phyloP scores from a whole-genome alignment of 495 filamentous ascomycete species.

The Penicillium pulvis region DNA sequence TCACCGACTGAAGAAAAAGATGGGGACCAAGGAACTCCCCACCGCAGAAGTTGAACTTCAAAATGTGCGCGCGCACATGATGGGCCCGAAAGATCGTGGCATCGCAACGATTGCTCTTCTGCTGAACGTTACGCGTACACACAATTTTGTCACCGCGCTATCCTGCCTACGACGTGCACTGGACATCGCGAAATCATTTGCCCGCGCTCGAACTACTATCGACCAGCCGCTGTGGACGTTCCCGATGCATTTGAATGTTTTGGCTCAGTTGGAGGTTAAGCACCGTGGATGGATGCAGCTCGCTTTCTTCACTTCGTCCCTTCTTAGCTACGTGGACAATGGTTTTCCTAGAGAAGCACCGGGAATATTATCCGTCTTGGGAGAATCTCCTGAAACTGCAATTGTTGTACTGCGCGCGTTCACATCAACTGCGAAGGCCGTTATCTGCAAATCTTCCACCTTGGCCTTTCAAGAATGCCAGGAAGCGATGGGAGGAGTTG shows the following conservation, averaged over 20 bases:
- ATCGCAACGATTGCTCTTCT: constrained; percentile 63
- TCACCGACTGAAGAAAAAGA: constrained; percentile 67
- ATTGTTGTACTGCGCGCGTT: constrained; percentile 60
- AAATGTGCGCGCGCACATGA: constrained; percentile 60
- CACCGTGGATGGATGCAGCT: constrained; percentile 61
- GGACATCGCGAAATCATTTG: constrained; percentile 58
- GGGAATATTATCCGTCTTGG: constrained; percentile 20
- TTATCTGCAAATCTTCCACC: constrained; percentile 56
- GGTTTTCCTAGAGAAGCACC: constrained; percentile 16
- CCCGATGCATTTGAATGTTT: constrained; percentile 59
- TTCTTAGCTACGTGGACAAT: constrained; percentile 58
- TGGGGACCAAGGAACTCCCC: constrained; percentile 68
- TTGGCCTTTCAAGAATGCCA: constrained; percentile 62
- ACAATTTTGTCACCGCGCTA: constrained; percentile 58
- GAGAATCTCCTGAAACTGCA: constrained; percentile 13
- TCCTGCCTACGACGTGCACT: constrained; percentile 60
- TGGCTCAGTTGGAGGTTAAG: constrained; percentile 53
- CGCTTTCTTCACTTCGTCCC: constrained; percentile 56
- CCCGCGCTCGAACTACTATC: constrained; percentile 48
- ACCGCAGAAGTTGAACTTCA: constrained; percentile 69
- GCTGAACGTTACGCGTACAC: constrained; percentile 66
- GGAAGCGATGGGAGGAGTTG: constrained; percentile 70
- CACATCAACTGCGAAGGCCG: constrained; percentile 63
- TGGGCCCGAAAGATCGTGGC: constrained; percentile 62
- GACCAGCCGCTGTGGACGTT: constrained; percentile 53